Percentiles rank a stretch among this genome's conserved stretches.
Evolutionary conservation across 2,329 filamentous ascomycete genomes (phyloP).

Genomic region (Blastomyces parvus): DNA sequence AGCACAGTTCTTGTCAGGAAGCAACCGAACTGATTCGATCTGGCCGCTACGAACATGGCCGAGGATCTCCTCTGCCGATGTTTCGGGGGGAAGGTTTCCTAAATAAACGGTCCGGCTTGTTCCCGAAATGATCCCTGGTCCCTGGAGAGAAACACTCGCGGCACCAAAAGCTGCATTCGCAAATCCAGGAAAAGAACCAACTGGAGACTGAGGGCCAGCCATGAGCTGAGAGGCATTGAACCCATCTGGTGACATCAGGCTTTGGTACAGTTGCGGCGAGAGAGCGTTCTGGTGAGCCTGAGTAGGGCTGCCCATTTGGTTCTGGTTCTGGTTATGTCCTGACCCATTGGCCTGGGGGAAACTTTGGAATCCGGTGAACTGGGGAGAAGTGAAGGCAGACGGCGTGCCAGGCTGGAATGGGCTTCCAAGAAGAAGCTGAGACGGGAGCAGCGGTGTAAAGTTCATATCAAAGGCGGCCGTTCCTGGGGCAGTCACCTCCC

Average conservation of each 20-base stretch:
- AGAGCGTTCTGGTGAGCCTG: constrained; percentile 58
- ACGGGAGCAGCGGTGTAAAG: constrained; percentile 90
- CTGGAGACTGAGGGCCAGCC: constrained; percentile 77
- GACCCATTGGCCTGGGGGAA: constrained; percentile 56
- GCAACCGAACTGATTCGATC: constrained; percentile 93
- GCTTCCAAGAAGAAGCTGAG: constrained; percentile 85
- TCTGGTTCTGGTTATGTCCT: constrained; percentile 47
- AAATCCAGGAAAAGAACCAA: constrained; percentile 59
- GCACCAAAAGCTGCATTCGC: constrained; percentile 49
- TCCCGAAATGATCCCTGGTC: constrained; percentile 73
- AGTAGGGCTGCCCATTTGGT: constrained; percentile 62
- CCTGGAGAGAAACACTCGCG: constrained; percentile 64
- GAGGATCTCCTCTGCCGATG: constrained; percentile 89
- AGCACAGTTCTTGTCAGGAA: constrained; percentile 98
- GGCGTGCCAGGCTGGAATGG: constrained; percentile 95
- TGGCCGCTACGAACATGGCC: constrained; percentile 94
- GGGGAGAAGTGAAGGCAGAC: constrained; percentile 76
- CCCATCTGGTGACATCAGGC: constrained; percentile 74
- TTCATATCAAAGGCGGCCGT: constrained; percentile 88
- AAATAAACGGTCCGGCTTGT: constrained; percentile 96
- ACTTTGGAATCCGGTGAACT: constrained; percentile 74
- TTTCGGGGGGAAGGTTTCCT: constrained; percentile 97
- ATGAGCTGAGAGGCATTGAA: constrained; percentile 71
- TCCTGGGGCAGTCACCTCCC: constrained; percentile 75
- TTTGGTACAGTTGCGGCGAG: constrained; percentile 74